phyloP scores from a whole-genome alignment of 2,329 filamentous ascomycete genomes.

The Ascochyta lentis region DNA sequence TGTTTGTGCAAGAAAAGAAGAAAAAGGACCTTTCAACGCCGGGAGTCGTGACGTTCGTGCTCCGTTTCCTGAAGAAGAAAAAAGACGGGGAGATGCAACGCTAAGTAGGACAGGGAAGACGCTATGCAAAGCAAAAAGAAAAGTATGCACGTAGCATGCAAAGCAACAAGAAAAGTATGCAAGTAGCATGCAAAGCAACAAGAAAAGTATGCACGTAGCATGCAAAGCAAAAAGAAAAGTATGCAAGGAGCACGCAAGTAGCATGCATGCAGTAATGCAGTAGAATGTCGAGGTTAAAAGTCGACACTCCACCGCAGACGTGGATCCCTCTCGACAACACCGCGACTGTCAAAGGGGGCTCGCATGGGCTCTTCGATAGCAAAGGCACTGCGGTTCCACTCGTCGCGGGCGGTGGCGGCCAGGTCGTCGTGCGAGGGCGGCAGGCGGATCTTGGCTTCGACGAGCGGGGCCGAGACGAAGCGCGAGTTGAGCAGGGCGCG shows the following conservation, averaged over 20 bases:
- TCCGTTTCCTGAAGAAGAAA: no score
- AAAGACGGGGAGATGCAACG: neutral
- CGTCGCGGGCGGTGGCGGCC: constrained; percentile 17
- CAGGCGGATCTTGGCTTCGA: constrained; percentile 48
- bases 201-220: no score
- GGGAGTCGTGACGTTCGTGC: neutral
- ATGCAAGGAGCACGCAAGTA: neutral
- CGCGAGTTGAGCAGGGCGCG: constrained; percentile 42
- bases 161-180: no score
- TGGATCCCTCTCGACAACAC: constrained; percentile 45
- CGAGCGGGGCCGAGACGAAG: constrained; percentile 47
- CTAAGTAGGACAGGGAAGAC: neutral
- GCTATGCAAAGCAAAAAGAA: neutral
- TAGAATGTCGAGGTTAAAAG: constrained; percentile 31
- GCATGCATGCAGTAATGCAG: neutral
- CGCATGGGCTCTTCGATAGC: constrained; percentile 22
- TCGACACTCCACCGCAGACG: constrained; percentile 53
- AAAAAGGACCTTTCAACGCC: neutral
- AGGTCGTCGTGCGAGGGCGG: constrained; percentile 43
- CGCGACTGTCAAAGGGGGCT: constrained; percentile 46
- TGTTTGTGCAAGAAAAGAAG: no score
- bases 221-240: no score
- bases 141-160: no score
- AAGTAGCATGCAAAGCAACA: neutral
- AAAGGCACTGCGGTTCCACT: constrained; percentile 30